phyloP scores from a whole-genome alignment of 1,284 basidiomycete species.

The Leccinum angustisporum region DNA sequence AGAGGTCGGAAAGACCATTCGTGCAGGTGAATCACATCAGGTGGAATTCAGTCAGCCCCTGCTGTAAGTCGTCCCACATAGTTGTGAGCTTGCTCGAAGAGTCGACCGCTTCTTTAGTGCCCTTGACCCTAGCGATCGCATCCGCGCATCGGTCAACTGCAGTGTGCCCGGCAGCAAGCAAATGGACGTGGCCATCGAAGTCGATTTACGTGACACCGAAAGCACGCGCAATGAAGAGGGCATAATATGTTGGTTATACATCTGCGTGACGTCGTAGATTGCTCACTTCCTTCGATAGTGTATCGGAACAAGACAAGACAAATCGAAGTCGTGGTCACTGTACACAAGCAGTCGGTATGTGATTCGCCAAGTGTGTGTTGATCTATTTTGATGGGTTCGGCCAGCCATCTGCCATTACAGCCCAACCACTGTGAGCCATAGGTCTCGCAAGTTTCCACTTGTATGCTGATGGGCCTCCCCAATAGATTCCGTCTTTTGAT shows the following conservation, averaged over 20 bases:
- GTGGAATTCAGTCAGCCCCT: background rate
- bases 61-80: background rate
- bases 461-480: background rate
- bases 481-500: slow-evolving; percentile 18
- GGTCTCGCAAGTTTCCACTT: background rate
- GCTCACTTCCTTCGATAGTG: slow-evolving; percentile 8
- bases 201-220: slow-evolving; percentile 5
- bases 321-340: slow-evolving; percentile 13
- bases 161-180: background rate
- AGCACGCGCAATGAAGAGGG: slow-evolving; percentile 8
- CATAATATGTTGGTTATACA: slow-evolving; percentile 10
- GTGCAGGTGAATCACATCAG: background rate
- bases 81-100: background rate
- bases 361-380: background rate
- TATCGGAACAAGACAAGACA: slow-evolving; percentile 18
- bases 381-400: background rate
- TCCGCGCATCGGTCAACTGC: slow-evolving; percentile 4
- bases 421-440: slow-evolving; percentile 4
- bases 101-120: background rate
- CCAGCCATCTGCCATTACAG: slow-evolving; percentile 5
- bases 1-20: background rate
- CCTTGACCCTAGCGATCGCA: background rate
- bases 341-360: slow-evolving; percentile 7
- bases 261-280: background rate
- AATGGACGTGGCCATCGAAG: background rate